A percentile compares a stretch with the other conserved stretches of the same genome.
phyloP scores from a whole-genome alignment of 495 filamentous ascomycete species.

The Penicillium fimorum region DNA sequence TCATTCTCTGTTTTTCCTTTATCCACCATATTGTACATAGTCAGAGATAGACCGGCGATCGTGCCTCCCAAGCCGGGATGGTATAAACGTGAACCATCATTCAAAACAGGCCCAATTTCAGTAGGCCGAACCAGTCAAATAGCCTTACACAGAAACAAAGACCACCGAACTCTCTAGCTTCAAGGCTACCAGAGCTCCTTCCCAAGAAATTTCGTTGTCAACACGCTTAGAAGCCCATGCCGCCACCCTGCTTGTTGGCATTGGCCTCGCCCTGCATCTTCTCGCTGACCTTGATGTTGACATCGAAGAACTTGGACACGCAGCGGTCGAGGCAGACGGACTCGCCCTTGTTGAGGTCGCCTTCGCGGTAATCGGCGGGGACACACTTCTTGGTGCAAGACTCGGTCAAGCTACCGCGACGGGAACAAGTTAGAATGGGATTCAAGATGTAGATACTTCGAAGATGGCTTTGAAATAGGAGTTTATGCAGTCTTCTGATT shows the following conservation, averaged over 20 bases:
- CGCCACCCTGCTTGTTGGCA: conserved; percentile 47
- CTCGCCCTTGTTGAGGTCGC: conserved; percentile 97
- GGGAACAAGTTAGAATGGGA: background rate
- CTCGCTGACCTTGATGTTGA: conserved; percentile 88
- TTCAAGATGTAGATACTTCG: background rate
- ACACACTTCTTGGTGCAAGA: conserved; percentile 93
- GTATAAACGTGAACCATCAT: conserved; percentile 26
- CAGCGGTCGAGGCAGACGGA: conserved; percentile 96
- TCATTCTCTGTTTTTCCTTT: conserved; percentile 15
- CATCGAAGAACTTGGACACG: conserved; percentile 96
- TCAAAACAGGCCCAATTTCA: conserved; percentile 4
- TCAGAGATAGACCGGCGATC: conserved; percentile 23
- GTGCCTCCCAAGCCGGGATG: conserved; percentile 22
- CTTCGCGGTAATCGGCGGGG: conserved; percentile 85
- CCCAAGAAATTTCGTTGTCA: conserved; percentile 4
- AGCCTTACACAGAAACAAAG: conserved; percentile 11
- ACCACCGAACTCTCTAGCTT: conserved; percentile 3
- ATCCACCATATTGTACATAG: conserved; percentile 34
- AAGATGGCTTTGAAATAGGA: background rate
- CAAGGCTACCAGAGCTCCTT: conserved; percentile 3
- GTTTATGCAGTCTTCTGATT: background rate
- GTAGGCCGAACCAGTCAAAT: conserved; percentile 10
- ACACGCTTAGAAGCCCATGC: conserved; percentile 48
- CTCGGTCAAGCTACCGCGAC: conserved; percentile 63
- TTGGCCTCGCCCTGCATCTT: conserved; percentile 69